Percentiles rank a stretch among this genome's conserved stretches.
Conservation (phyloP, 2,329 filamentous ascomycete species). For the Claviceps cyperi region DNA sequence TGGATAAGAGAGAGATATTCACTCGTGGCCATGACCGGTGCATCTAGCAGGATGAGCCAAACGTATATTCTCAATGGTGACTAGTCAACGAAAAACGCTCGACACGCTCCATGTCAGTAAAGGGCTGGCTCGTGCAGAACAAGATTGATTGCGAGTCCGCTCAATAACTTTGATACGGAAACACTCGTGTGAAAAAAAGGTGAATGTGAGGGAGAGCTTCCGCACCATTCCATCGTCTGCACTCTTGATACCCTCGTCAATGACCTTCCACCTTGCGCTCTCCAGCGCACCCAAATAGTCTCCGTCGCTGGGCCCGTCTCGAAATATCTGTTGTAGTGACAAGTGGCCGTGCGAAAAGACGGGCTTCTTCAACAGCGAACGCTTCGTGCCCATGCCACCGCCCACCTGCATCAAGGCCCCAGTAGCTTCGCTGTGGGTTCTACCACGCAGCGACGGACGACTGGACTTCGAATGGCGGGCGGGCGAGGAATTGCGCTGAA, state of each 20-base stretch:
- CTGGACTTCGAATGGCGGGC: constrained; percentile 12
- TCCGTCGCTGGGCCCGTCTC: constrained; percentile 63
- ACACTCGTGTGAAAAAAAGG: too few relatives aligned
- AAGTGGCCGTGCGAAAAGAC: constrained; percentile 38
- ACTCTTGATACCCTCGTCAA: constrained; percentile 62
- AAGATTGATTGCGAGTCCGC: neutral
- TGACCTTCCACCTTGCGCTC: constrained; percentile 56
- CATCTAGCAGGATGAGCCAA: constrained; percentile 87
- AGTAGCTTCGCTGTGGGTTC: constrained; percentile 61
- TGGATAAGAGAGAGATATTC: constrained; percentile 82
- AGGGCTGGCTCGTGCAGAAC: neutral
- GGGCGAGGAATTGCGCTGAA: constrained; percentile 24
- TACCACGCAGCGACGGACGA: constrained; percentile 39
- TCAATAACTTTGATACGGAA: neutral
- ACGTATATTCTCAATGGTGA: constrained; percentile 88
- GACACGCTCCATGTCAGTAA: neutral
- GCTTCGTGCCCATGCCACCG: constrained; percentile 21
- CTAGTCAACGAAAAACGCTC: constrained; percentile 29
- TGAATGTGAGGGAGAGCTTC: neutral
- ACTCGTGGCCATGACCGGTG: constrained; percentile 71
- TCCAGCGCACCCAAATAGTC: constrained; percentile 54
- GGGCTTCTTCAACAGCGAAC: constrained; percentile 27
- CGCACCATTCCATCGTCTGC: constrained; percentile 70
- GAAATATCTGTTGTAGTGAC: constrained; percentile 60
- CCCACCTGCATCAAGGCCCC: constrained; percentile 23